Conservation (phyloP, 2,329 filamentous ascomycete species). For the Colletotrichum lini region DNA sequence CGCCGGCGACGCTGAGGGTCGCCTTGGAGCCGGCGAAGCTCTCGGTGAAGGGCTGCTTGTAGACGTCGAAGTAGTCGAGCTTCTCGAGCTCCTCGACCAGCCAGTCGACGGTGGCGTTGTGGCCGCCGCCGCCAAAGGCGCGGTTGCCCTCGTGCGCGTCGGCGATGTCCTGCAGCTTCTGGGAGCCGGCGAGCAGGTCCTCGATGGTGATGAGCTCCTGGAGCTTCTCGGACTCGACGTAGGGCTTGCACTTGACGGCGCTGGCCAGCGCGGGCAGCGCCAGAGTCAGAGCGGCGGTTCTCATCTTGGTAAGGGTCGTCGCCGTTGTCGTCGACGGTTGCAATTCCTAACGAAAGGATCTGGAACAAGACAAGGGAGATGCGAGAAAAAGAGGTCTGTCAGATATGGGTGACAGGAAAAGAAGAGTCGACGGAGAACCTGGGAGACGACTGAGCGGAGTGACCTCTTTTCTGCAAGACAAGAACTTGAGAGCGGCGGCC, state of each 20-base stretch:
- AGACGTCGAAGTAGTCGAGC: slow-evolving; percentile 59
- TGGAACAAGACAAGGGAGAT: background rate
- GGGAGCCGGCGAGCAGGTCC: slow-evolving; percentile 58
- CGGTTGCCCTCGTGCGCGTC: slow-evolving; percentile 59
- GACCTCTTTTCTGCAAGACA: no score
- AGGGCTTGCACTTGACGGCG: slow-evolving; percentile 49
- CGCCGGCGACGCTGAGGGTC: slow-evolving; percentile 50
- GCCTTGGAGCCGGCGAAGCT: slow-evolving; percentile 52
- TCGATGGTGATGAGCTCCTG: slow-evolving; percentile 57
- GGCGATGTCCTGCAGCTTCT: slow-evolving; percentile 62
- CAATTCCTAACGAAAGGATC: background rate
- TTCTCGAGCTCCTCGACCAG: slow-evolving; percentile 57
- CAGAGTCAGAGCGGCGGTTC: slow-evolving; percentile 46
- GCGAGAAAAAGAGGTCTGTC: background rate
- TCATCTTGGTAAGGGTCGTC: slow-evolving; percentile 26
- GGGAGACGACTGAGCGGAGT: background rate
- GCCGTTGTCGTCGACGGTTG: no score
- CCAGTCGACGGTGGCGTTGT: slow-evolving; percentile 63
- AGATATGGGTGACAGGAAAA: background rate
- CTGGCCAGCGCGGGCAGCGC: slow-evolving; percentile 45
- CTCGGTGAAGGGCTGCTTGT: slow-evolving; percentile 61
- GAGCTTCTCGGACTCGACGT: slow-evolving; percentile 56
- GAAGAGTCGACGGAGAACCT: background rate
- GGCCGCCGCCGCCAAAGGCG: slow-evolving; percentile 60
- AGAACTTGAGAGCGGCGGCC: background rate